A percentile compares a stretch with the other conserved stretches of the same genome.
Conservation (phyloP, 495 filamentous ascomycete genomes). For the Trichoderma parareesei region DNA sequence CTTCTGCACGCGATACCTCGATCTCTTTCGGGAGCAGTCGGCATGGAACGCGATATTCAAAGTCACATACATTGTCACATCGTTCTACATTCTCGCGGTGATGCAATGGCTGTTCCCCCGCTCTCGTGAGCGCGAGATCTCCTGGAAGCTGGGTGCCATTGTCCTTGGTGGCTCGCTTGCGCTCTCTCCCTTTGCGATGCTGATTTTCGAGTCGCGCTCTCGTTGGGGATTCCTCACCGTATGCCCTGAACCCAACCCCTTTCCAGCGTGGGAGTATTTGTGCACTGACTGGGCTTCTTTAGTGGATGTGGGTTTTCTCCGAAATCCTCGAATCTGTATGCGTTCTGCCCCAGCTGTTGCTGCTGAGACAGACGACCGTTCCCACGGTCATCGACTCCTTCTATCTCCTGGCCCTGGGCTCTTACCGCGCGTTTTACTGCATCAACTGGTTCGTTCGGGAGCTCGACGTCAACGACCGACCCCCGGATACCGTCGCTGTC, state of each 20-base stretch:
- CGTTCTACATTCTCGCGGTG: conserved; percentile 77
- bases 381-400: conserved; percentile 94
- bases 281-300: conserved; percentile 8
- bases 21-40: conserved; percentile 52
- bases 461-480: conserved; percentile 43
- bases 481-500: conserved; percentile 62
- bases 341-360: conserved; percentile 82
- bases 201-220: conserved; percentile 46
- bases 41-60: conserved; percentile 70
- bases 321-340: conserved; percentile 85
- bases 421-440: conserved; percentile 85
- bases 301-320: conserved; percentile 79
- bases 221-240: conserved; percentile 49
- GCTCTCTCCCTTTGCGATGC: conserved; percentile 56
- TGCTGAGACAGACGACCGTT: conserved; percentile 87
- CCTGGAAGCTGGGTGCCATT: conserved; percentile 74
- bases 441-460: conserved; percentile 80
- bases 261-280: neutral
- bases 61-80: conserved; percentile 75
- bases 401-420: conserved; percentile 81
- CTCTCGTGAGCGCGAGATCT: conserved; percentile 79
- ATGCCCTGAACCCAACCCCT: conserved; percentile 16
- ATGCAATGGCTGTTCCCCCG: conserved; percentile 84
- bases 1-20: conserved; percentile 80
- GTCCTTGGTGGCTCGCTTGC: conserved; percentile 52